phyloP scores from a whole-genome alignment of 306 rosid genomes.

The Canavalia ensiformis region DNA sequence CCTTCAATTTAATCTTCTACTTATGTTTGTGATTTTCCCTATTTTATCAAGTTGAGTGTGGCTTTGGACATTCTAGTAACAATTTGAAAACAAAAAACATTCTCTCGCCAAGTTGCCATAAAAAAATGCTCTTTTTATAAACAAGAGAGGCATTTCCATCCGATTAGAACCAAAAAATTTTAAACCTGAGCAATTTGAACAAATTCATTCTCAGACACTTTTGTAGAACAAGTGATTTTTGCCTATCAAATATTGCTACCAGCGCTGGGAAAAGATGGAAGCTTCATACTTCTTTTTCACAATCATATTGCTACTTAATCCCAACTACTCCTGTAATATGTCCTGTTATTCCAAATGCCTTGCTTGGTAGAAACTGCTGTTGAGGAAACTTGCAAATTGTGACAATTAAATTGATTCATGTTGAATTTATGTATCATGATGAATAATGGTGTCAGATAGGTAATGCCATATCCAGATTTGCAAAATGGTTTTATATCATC shows the following conservation, averaged over 20 bases:
- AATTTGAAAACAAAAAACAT: background rate
- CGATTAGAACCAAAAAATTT: background rate
- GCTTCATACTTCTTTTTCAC: background rate
- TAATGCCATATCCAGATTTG: background rate
- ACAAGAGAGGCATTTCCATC: conserved; percentile 1
- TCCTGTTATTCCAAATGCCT: background rate
- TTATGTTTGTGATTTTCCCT: background rate
- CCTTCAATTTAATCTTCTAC: conserved; percentile 34
- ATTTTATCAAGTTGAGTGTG: conserved; percentile 13
- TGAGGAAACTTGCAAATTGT: conserved; percentile 12
- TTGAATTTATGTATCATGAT: background rate
- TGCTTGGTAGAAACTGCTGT: conserved; percentile 7
- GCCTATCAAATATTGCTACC: background rate
- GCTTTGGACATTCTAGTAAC: conserved; percentile 13
- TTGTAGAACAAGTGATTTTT: background rate
- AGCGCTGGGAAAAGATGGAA: conserved; percentile 22
- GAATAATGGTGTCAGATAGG: conserved; percentile 2
- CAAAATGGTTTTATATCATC: background rate
- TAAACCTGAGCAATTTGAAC: background rate
- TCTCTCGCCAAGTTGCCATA: background rate
- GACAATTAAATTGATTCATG: conserved; percentile 20
- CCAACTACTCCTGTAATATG: background rate
- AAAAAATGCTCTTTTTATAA: background rate
- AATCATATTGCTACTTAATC: background rate
- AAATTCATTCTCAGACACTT: background rate